Evolutionary conservation across 306 rosid genomes (phyloP), one percentile per base, ranked within the genome.

Genomic region (Quercus bicolor): DNA sequence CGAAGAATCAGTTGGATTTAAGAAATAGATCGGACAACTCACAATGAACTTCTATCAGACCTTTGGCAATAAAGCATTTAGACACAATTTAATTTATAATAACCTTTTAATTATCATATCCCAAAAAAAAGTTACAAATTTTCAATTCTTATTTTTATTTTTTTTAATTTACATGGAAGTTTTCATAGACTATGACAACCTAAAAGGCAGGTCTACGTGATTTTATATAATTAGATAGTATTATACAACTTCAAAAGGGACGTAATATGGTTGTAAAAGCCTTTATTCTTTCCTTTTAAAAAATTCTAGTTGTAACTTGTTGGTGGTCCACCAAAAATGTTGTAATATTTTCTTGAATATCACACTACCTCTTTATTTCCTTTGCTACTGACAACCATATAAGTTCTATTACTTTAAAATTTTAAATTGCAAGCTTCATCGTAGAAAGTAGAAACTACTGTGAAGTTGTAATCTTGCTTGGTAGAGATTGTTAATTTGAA

Each of bases 211-310:
- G 64, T 21, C 23, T 20, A 21, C 6, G 65, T 59, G 31, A 11
- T 23, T 21, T 4, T 59, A 12, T 6, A 23, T 59, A 11, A 28
- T 40, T 40, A 40, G 12, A 40, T 40, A 40, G 45, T 40, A 40
- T 8, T 8, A 8, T 18, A 64, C 74, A 81, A 53, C 83, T 33
- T 77, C 75, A 79, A 84, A 84, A 78, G 84, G 84, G 82, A 74
- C 72, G 68, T 70, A n/a, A 45, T 77, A 74, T 79, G 60, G 86
- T 72, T 84, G 86, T 77, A 87, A 82, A 87, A 79, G 77, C 73
- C 82, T 80, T 77, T 82, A 71, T 80, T 82, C 82, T 80, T 77
- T 40, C 23, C 33, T 24, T 79, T 79, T 77, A 61, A 74, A 82
- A 68, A 79, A 79, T 60, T 81, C 83, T 74, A 56, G 70, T 8